phyloP scores from a whole-genome alignment of 2,329 filamentous ascomycete species.

The Septoria petroselini region DNA sequence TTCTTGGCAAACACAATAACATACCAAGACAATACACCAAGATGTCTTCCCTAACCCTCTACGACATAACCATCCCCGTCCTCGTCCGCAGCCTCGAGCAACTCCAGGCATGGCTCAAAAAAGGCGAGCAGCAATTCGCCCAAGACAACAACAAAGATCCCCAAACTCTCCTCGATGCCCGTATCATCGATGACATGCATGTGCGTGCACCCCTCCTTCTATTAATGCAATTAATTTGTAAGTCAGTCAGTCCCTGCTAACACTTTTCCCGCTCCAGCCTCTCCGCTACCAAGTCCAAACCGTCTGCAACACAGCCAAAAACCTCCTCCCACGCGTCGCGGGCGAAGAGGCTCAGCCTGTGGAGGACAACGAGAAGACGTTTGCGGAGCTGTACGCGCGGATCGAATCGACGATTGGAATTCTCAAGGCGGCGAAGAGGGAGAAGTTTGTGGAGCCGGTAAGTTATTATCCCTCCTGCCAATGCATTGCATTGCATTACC shows the following conservation, averaged over 20 bases:
- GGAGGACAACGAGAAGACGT: conserved; percentile 43
- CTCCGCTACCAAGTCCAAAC: conserved; percentile 51
- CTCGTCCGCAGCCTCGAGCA: conserved; percentile 46
- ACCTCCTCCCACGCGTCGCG: conserved; percentile 31
- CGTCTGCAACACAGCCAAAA: conserved; percentile 44
- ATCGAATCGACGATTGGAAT: conserved; percentile 49
- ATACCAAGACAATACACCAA: too few species aligned
- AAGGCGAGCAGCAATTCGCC: conserved; percentile 44
- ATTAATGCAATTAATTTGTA: too few species aligned
- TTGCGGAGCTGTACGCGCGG: conserved; percentile 49
- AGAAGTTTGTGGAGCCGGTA: conserved; percentile 41
- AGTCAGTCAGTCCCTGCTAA: too few species aligned
- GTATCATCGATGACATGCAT: conserved; percentile 51
- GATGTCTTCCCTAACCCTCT: conserved; percentile 15
- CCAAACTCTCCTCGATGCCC: conserved; percentile 41
- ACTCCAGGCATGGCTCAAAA: conserved; percentile 45
- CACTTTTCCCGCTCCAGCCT: conserved; percentile 17
- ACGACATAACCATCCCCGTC: conserved; percentile 38
- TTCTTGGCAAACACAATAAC: too few species aligned
- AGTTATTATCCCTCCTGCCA: background rate
- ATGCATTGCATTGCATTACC: too few species aligned
- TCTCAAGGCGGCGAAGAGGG: conserved; percentile 45
- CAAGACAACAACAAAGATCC: conserved; percentile 40
- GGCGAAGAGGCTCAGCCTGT: conserved; percentile 39
- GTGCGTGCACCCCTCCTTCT: conserved; percentile 12